These are phyloP conservation scores for Albugo laibachii DNA, from an alignment of 352 stramenopile genomes.

Conservation along the genomic window DNA sequence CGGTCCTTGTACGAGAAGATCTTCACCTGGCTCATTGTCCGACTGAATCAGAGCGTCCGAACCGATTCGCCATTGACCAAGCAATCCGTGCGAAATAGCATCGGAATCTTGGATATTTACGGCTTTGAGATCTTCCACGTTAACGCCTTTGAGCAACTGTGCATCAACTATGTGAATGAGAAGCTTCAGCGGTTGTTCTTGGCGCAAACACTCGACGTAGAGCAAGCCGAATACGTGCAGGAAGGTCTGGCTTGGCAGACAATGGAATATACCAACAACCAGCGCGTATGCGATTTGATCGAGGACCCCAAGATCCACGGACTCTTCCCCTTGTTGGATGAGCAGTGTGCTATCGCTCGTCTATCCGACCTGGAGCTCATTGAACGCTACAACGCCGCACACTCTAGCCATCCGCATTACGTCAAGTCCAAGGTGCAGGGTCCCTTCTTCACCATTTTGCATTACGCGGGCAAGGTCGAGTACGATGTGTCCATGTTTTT, in stretches of 20 bases:
- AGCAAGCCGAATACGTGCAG: slow-evolving; percentile 59
- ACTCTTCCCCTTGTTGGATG: slow-evolving; percentile 65
- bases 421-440: slow-evolving; percentile 43
- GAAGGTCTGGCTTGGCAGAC: slow-evolving; percentile 58
- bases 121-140: slow-evolving; percentile 82
- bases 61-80: slow-evolving; percentile 17
- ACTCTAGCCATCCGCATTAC: slow-evolving; percentile 56
- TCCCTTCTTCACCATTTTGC: slow-evolving; percentile 55
- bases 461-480: slow-evolving; percentile 75
- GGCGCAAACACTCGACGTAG: slow-evolving; percentile 52
- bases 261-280: slow-evolving; percentile 76
- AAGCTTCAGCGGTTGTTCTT: slow-evolving; percentile 80
- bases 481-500: slow-evolving; percentile 77
- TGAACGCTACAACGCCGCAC: slow-evolving; percentile 48
- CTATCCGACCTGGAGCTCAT: slow-evolving; percentile 57
- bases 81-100: slow-evolving; percentile 34
- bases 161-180: slow-evolving; percentile 83
- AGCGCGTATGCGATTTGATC: slow-evolving; percentile 76
- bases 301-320: slow-evolving; percentile 64
- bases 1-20: slow-evolving; percentile 79
- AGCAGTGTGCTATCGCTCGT: slow-evolving; percentile 54
- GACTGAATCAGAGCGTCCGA: slow-evolving; percentile 65
- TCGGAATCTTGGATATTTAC: slow-evolving; percentile 82
- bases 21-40: slow-evolving; percentile 75
- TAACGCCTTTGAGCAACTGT: slow-evolving; percentile 82